Conservation (phyloP, 208 protist genomes). For the Crithidia bombi region DNA sequence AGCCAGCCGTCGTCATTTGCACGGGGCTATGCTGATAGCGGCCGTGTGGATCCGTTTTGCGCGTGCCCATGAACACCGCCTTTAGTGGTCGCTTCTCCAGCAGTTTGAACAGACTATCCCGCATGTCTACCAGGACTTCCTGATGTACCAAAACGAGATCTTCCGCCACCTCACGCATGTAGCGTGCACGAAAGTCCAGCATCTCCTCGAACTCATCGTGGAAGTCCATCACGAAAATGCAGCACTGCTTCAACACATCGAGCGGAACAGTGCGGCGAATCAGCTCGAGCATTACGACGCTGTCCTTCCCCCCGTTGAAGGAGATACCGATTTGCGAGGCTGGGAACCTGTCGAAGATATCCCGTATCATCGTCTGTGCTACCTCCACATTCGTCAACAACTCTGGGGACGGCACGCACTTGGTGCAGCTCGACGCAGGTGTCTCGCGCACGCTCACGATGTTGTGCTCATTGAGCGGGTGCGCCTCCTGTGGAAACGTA, state of each 20-base stretch:
- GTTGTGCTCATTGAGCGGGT: background rate
- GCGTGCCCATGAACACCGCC: constrained; percentile 89
- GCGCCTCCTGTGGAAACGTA: constrained; percentile 4
- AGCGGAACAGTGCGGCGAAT: constrained; percentile 45
- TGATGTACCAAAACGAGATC: constrained; percentile 43
- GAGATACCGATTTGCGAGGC: constrained; percentile 74
- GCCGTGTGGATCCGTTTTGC: constrained; percentile 73
- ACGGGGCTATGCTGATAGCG: constrained; percentile 57
- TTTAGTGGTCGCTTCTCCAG: constrained; percentile 50
- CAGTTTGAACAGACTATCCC: constrained; percentile 57
- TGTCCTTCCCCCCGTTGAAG: constrained; percentile 94
- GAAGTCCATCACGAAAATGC: constrained; percentile 65
- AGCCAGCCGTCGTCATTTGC: constrained; percentile 75
- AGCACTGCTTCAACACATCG: constrained; percentile 45
- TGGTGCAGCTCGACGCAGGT: background rate
- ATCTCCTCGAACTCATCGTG: constrained; percentile 81
- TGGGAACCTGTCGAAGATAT: constrained; percentile 38
- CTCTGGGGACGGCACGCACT: constrained; percentile 8
- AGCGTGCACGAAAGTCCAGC: constrained; percentile 58
- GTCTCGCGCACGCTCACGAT: background rate
- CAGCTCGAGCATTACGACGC: constrained; percentile 86
- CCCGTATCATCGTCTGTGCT: constrained; percentile 45
- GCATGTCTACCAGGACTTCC: constrained; percentile 39
- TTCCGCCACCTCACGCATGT: constrained; percentile 40
- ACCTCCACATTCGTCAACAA: constrained; percentile 8